Conservation (phyloP, 2,329 filamentous ascomycete species). For the Monosporascus sp. region DNA sequence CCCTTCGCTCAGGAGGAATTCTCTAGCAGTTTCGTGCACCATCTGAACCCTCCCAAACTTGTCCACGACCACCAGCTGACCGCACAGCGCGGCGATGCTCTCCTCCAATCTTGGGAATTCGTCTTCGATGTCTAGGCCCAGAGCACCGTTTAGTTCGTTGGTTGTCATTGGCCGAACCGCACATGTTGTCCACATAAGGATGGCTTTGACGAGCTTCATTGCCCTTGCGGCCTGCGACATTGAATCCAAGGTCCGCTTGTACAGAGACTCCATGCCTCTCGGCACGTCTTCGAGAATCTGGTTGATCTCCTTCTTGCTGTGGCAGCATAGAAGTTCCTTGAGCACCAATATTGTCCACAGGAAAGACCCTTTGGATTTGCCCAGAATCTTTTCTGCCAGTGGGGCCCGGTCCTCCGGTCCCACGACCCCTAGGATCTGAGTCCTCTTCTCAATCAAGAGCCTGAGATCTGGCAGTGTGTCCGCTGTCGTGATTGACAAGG, state of each 20-base stretch:
- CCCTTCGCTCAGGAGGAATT: conserved; percentile 15
- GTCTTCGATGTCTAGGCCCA: conserved; percentile 24
- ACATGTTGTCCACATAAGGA: conserved; percentile 22
- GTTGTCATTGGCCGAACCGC: conserved; percentile 20
- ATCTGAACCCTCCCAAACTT: conserved; percentile 17
- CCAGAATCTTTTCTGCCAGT: conserved; percentile 11
- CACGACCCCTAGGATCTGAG: too few species aligned
- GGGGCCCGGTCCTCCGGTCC: too few species aligned
- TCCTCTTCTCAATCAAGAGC: too few species aligned
- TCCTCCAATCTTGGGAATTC: conserved; percentile 10
- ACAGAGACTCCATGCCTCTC: conserved; percentile 24
- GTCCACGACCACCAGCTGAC: conserved; percentile 24
- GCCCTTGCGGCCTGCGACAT: conserved; percentile 17
- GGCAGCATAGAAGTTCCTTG: conserved; percentile 19
- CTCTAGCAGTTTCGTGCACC: conserved; percentile 23
- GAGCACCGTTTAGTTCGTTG: conserved; percentile 16
- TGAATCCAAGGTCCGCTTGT: conserved; percentile 19
- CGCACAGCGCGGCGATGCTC: conserved; percentile 18
- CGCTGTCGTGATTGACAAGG: too few species aligned
- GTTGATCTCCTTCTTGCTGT: conserved; percentile 15
- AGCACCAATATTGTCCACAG: conserved; percentile 23
- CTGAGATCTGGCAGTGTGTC: too few species aligned
- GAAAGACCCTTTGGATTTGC: conserved; percentile 23
- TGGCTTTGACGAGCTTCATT: conserved; percentile 18
- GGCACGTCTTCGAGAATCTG: conserved; percentile 20